Conservation (phyloP, 2,329 filamentous ascomycete species). For the Alternaria tenuissima region DNA sequence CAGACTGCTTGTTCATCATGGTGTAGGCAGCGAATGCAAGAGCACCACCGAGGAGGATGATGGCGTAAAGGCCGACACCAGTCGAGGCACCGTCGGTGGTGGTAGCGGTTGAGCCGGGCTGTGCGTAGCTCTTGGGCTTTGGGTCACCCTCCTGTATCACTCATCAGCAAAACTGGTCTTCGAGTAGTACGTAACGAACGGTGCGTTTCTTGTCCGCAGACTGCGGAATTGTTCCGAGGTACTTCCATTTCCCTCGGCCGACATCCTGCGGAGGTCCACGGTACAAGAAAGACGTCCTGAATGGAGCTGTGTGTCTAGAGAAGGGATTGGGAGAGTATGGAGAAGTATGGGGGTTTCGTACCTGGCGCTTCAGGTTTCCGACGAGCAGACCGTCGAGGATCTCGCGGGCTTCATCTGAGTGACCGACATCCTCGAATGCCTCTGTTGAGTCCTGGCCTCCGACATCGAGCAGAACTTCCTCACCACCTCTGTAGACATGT, state of each 20-base stretch:
- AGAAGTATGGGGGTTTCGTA: conserved; percentile 23
- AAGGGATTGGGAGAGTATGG: background rate
- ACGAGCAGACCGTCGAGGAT: conserved; percentile 70
- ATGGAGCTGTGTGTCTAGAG: background rate
- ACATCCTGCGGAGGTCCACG: background rate
- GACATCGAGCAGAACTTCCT: conserved; percentile 97
- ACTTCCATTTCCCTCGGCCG: conserved; percentile 9
- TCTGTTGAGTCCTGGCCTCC: conserved; percentile 96
- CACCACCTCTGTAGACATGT: conserved; percentile 77
- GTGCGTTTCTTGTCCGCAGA: background rate
- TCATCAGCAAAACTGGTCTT: conserved; percentile 8
- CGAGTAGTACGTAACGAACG: background rate
- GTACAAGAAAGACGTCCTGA: no score
- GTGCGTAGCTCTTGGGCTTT: conserved; percentile 67
- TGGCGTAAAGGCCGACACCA: conserved; percentile 81
- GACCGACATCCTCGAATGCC: conserved; percentile 98
- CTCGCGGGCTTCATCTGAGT: conserved; percentile 98
- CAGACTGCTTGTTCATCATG: conserved; percentile 72
- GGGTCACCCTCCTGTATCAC: conserved; percentile 73
- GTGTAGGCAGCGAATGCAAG: conserved; percentile 84
- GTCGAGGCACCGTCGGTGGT: conserved; percentile 63
- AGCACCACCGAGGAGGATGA: conserved; percentile 79
- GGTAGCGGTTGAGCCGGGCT: conserved; percentile 58
- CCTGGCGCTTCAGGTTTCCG: conserved; percentile 50
- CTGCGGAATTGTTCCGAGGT: conserved; percentile 33